Evolutionary conservation across 2,329 filamentous ascomycete genomes (phyloP).

Genomic region (Colletotrichum sp.): DNA sequence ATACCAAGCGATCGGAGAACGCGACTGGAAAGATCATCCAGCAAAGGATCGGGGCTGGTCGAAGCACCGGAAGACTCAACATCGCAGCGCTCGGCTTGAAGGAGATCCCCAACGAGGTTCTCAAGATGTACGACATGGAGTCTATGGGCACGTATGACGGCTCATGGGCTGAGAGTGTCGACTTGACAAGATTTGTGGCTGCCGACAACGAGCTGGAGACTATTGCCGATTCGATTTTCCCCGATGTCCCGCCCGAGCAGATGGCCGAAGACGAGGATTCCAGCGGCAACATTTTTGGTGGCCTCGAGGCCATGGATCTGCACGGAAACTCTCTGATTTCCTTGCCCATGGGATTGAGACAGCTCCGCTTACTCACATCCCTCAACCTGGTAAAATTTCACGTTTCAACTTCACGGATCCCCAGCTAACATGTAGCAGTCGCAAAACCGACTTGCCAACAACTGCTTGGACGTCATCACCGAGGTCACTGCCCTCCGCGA

Average conservation of each 20-base stretch:
- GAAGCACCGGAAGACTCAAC: conserved; percentile 82
- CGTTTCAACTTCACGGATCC: background rate
- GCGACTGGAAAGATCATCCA: conserved; percentile 70
- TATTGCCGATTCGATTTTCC: conserved; percentile 78
- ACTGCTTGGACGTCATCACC: conserved; percentile 73
- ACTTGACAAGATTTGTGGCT: conserved; percentile 81
- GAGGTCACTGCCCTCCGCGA: conserved; percentile 78
- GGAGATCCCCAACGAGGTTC: conserved; percentile 79
- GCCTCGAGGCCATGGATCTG: conserved; percentile 80
- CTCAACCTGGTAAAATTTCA: conserved; percentile 73
- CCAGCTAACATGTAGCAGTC: conserved; percentile 54
- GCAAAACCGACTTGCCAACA: conserved; percentile 79
- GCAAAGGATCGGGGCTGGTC: conserved; percentile 74
- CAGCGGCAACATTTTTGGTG: conserved; percentile 78
- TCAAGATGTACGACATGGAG: conserved; percentile 89
- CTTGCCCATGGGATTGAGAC: conserved; percentile 77
- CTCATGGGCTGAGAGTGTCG: conserved; percentile 91
- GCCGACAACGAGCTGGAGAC: conserved; percentile 87
- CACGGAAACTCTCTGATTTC: conserved; percentile 81
- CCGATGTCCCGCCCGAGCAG: conserved; percentile 66
- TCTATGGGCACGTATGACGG: conserved; percentile 65
- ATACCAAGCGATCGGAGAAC: conserved; percentile 62
- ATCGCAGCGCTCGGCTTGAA: conserved; percentile 84
- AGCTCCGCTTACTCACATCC: conserved; percentile 75
- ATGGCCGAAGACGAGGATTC: conserved; percentile 69